Evolutionary conservation across 2,329 filamentous ascomycete genomes (phyloP), one percentile per base, ranked within the genome.

Genomic region (Tolypocladium album): DNA sequence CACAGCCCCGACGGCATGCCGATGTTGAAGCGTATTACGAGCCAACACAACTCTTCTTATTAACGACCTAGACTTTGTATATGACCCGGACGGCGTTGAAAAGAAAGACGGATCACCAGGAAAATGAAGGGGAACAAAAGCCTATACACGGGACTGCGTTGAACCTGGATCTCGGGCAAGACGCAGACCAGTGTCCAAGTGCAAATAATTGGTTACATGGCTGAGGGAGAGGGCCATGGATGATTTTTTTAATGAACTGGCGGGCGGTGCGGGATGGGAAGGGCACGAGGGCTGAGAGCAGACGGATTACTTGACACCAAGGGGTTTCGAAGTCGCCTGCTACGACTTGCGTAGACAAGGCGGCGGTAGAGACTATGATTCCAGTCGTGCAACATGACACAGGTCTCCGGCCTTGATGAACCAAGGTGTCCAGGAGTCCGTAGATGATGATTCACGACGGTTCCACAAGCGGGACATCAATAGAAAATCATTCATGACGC

Each of bases 61-160:
- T 31, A 56, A 38, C 59, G 43, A 39, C 58, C 58, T 59, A 56
- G 58, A 59, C 58, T 57, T 50, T 60, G 57, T 59, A 59, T 42
- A 47, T 40, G 47, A 58, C 17, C 40, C 36, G 50, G 59, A 52
- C 45, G 61, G 55, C 53, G 58, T 45, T 42, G 50, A 50, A 45
- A 34, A 57, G 24, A 36, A 34, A 57, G 12, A 31, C 4, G 9
- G 7, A 11, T 42, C 31, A 34, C 38, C 20, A 34, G 53, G 53
- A 39, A 59, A 20, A 22, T 27, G 52, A 38, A 56, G 24, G 52
- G 40, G 40, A 47, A 31, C 17, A 56, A 47, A 56, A 56, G 47
- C 24, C 47, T 59, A 47, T 39, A 55, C 57, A 22, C 12, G 13
- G 58, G 39, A n/a, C 39, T 40, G 34, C 55, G 38, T 40, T 31